Base-by-base conservation (phyloP, 805 yeast species). In the Candida glaebosa region DNA sequence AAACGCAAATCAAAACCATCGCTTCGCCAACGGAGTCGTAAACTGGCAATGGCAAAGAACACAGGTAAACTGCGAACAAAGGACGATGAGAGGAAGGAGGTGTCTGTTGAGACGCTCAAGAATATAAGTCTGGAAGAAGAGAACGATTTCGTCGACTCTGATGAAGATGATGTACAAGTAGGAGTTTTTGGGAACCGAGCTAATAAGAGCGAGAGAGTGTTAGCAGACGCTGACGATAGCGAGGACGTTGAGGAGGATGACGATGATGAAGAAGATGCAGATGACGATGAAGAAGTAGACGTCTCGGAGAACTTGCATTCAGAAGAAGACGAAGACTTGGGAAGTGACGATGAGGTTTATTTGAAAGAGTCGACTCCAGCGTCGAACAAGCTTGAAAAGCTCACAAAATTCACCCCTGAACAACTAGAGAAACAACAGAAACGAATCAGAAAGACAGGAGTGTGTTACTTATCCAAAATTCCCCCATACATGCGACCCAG, bases 401-500 rank as follows among this genome's bases (percentile, higher is more conserved):
- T 82, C 31, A 79, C 82, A 50, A 75, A 71, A 48, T 65, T 83
- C 24, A 73, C 82, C 5, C 73, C 82, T 5, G 74, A 74, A 35
- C 78, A 78, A 47, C 59, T 81, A n/a, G 75, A 58, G 4, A 65
- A 79, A 56, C 77, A 76, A 45, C 73, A 76, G 46, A 74, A 74
- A 50, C 76, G 75, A 50, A 72, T 77, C 28, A 78, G 74, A 46
- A 81, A 77, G 52, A 82, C 96, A 0, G 99, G 99, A 4, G 96
- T 93, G 2, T 83, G 95, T n/a, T 93, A 93, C 52, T 62, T 93
- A 2, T 89, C 97, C 0, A 77, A 83, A 38, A 78, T 93, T 7
- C 99, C 99, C 0, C 99, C 99, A 18, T 93, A 85, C 58, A 93
- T 93, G 99, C 90, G 90, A 58, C 98, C 99, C 1, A 79, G 84